phyloP scores from a whole-genome alignment of 2,329 filamentous ascomycete genomes.

The Epichloe glyceriae region DNA sequence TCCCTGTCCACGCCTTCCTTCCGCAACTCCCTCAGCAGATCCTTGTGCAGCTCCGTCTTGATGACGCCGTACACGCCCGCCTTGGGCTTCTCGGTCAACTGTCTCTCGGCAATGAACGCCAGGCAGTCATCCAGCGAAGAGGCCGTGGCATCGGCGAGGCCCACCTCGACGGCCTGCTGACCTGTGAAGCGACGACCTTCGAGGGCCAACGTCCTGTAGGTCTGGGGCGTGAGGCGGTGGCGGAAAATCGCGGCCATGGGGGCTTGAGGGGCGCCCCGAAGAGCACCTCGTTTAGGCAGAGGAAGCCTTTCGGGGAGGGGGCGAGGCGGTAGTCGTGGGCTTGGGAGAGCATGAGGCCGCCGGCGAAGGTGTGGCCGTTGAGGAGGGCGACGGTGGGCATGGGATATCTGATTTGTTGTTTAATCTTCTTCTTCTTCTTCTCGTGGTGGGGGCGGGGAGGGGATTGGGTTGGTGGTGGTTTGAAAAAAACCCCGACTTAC shows the following conservation, averaged over 20 bases:
- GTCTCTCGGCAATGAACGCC: constrained; percentile 43
- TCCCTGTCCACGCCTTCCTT: constrained; percentile 34
- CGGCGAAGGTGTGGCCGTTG: constrained; percentile 72
- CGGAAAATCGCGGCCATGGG: constrained; percentile 66
- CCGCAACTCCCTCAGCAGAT: constrained; percentile 46
- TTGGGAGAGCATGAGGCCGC: constrained; percentile 60
- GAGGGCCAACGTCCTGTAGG: constrained; percentile 54
- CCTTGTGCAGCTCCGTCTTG: constrained; percentile 65
- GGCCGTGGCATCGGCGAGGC: constrained; percentile 56
- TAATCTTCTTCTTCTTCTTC: neutral
- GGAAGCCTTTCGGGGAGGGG: constrained; percentile 55
- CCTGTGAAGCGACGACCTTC: constrained; percentile 58
- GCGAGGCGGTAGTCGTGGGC: constrained; percentile 76
- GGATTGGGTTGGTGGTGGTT: too few species aligned
- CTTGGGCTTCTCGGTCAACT: constrained; percentile 47
- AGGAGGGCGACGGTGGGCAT: constrained; percentile 74
- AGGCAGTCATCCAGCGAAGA: constrained; percentile 43
- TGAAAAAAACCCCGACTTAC: constrained; percentile 8
- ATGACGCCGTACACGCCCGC: constrained; percentile 56
- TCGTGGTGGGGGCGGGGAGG: neutral
- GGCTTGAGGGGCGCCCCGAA: constrained; percentile 65
- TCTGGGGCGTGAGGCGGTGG: constrained; percentile 45
- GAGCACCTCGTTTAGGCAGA: constrained; percentile 72
- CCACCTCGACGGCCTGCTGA: constrained; percentile 47
- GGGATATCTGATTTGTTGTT: constrained; percentile 60